Evolutionary conservation across 345 rosid genomes (phyloP).

Genomic region (Cardamine chenopodiifolia): DNA sequence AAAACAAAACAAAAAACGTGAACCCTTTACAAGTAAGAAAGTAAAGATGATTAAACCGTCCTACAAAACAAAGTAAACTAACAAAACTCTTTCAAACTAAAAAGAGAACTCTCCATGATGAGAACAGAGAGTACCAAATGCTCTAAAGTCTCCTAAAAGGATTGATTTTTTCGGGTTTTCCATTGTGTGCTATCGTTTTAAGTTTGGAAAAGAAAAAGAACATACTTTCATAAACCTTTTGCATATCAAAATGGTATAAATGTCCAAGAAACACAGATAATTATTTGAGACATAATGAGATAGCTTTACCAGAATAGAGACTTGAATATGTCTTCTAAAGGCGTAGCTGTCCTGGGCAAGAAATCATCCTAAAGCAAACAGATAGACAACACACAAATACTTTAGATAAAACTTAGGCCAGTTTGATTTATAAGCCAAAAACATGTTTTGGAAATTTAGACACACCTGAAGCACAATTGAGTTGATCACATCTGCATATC

Average conservation of each 20-base stretch:
- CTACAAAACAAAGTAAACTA: neutral
- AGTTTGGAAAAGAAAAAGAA: neutral
- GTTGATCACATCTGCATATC: slow-evolving; percentile 94
- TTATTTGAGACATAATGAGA: neutral
- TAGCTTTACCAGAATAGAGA: slow-evolving; percentile 86
- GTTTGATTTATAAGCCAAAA: neutral
- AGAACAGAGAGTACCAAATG: neutral
- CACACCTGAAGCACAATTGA: slow-evolving; percentile 91
- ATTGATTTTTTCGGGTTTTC: neutral
- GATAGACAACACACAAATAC: neutral
- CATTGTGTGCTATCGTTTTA: neutral
- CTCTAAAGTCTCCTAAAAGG: neutral
- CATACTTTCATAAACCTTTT: neutral
- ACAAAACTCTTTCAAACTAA: neutral
- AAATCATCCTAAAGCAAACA: slow-evolving; percentile 80
- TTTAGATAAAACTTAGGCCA: neutral
- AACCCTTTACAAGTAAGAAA: slow-evolving; percentile 8
- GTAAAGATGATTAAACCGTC: neutral
- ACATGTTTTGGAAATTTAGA: slow-evolving; percentile 25
- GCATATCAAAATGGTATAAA: slow-evolving; percentile 1
- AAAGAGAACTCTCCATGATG: neutral
- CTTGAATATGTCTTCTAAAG: slow-evolving; percentile 96
- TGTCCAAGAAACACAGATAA: neutral
- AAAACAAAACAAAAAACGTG: slow-evolving; percentile 26
- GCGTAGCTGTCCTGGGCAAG: slow-evolving; percentile 92